These are phyloP conservation scores for Endothia cerciana DNA, from an alignment of 2,329 filamentous ascomycete genomes.

Conservation along the genomic window DNA sequence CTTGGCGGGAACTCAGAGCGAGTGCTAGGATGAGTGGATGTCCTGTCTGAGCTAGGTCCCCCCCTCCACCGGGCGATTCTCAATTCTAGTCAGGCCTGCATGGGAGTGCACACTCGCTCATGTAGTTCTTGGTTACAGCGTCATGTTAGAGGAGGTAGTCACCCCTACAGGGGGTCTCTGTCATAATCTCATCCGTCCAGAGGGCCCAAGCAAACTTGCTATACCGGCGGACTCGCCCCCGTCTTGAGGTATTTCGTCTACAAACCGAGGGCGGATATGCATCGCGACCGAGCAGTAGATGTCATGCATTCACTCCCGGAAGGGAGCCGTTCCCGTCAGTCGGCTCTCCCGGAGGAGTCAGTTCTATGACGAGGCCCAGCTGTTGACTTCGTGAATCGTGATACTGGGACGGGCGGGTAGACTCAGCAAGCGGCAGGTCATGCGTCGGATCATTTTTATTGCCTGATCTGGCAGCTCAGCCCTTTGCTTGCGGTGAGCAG, in stretches of 20 bases:
- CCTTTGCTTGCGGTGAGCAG: neutral
- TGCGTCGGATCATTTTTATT: neutral
- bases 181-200: too few relatives aligned
- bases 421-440: neutral
- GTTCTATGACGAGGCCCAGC: neutral
- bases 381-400: conserved; percentile 2
- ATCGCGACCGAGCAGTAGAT: neutral
- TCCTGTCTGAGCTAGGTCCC: neutral
- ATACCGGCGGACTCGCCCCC: neutral
- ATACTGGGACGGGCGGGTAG: conserved; percentile 5
- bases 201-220: neutral
- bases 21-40: neutral
- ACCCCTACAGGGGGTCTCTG: neutral
- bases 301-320: neutral
- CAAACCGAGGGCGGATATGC: neutral
- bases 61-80: neutral
- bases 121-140: too few relatives aligned
- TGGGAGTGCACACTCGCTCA: neutral
- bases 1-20: neutral
- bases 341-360: neutral
- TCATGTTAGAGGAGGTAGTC: too few relatives aligned
- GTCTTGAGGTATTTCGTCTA: too few relatives aligned
- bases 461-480: neutral
- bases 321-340: neutral
- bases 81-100: neutral